A percentile compares a stretch with the other conserved stretches of the same genome.
Conservation (phyloP, 345 rosid genomes). For the Eucalyptus dawsonii region DNA sequence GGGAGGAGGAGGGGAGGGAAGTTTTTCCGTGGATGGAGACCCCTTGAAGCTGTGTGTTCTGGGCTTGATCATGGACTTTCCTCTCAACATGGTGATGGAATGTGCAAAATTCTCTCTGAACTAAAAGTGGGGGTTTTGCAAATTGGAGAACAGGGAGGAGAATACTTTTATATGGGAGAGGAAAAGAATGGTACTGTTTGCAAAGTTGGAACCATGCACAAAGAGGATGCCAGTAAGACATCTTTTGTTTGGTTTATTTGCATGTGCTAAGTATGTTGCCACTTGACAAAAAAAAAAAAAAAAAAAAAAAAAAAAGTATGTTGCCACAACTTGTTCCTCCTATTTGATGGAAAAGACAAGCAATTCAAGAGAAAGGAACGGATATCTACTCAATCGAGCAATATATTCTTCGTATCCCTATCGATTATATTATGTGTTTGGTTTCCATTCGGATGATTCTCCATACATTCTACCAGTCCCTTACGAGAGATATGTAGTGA, state of each 20-base stretch:
- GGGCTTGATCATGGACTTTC: slow-evolving; percentile 1
- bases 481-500: background rate
- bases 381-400: background rate
- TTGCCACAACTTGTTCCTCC: background rate
- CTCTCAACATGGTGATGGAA: background rate
- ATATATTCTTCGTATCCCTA: background rate
- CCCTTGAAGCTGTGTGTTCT: background rate
- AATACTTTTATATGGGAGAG: slow-evolving; percentile 5
- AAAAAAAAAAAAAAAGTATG: background rate
- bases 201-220: background rate
- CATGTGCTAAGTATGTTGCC: background rate
- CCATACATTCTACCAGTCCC: background rate
- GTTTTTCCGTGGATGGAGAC: background rate
- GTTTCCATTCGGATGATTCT: background rate
- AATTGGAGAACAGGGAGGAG: background rate
- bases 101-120: background rate
- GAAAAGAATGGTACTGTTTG: background rate
- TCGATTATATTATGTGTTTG: background rate
- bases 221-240: background rate
- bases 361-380: background rate
- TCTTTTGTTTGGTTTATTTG: background rate
- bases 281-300: no score
- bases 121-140: background rate
- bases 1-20: background rate
- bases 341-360: background rate